A percentile compares a stretch with the other conserved stretches of the same genome.
phyloP scores from a whole-genome alignment of 2,329 filamentous ascomycete genomes.

The Cercospora canescens region DNA sequence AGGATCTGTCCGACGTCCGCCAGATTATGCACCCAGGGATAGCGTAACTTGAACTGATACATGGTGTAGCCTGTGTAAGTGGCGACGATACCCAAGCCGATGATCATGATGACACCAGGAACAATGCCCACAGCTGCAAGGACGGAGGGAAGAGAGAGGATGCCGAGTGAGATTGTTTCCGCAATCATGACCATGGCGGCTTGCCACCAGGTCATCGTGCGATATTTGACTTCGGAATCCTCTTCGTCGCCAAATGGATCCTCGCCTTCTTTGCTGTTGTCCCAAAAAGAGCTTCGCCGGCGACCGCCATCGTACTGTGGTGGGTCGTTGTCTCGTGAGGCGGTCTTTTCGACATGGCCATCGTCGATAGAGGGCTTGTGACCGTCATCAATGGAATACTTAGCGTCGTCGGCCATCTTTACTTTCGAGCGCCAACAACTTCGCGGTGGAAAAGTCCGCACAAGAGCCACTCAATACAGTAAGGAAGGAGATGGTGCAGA shows the following conservation, averaged over 20 bases:
- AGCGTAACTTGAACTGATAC: slow-evolving; percentile 58
- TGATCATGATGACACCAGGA: slow-evolving; percentile 56
- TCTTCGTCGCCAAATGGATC: slow-evolving; percentile 24
- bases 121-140: slow-evolving; percentile 55
- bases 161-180: slow-evolving; percentile 58
- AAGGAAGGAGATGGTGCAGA: background rate
- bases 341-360: slow-evolving; percentile 10
- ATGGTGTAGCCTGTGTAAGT: slow-evolving; percentile 63
- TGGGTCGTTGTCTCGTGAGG: background rate
- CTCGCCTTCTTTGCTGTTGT: slow-evolving; percentile 12
- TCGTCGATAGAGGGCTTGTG: slow-evolving; percentile 13
- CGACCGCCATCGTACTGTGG: slow-evolving; percentile 11
- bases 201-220: slow-evolving; percentile 52
- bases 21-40: slow-evolving; percentile 58
- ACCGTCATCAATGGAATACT: slow-evolving; percentile 9
- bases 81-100: slow-evolving; percentile 56
- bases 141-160: slow-evolving; percentile 56
- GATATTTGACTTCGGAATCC: slow-evolving; percentile 48
- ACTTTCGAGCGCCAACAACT: too few relatives aligned
- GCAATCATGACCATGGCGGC: slow-evolving; percentile 53
- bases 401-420: background rate
- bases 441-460: background rate
- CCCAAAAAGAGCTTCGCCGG: slow-evolving; percentile 11
- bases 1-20: slow-evolving; percentile 68
- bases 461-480: background rate